These are phyloP conservation scores for Bruguiera parviflora DNA, from an alignment of 345 rosid species.

Conservation along the genomic window DNA sequence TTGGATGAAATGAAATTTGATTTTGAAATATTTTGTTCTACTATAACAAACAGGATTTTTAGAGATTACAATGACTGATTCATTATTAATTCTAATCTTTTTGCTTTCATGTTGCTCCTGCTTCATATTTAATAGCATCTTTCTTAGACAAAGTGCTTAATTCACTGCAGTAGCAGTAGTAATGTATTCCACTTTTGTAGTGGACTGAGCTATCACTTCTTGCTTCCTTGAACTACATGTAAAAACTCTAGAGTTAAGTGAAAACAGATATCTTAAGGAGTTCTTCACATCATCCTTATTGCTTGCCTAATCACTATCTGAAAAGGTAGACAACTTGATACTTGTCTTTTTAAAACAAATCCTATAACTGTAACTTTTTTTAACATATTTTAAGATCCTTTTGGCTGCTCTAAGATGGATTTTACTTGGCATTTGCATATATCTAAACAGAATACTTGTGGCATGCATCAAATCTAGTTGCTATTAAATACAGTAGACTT, in stretches of 20 bases:
- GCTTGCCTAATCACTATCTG: not conserved
- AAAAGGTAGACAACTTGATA: not conserved
- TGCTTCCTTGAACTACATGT: not conserved
- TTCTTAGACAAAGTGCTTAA: not conserved
- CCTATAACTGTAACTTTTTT: too few species aligned
- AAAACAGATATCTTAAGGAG: not conserved
- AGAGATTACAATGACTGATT: too few species aligned
- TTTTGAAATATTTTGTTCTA: too few species aligned
- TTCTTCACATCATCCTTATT: not conserved
- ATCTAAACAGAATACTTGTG: too few species aligned
- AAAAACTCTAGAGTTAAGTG: not conserved
- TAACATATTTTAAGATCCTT: too few species aligned
- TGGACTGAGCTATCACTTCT: not conserved
- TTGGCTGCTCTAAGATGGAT: too few species aligned
- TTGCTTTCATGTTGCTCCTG: too few species aligned
- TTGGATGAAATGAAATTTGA: not conserved
- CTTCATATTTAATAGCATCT: too few species aligned
- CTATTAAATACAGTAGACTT: too few species aligned
- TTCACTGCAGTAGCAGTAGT: not conserved
- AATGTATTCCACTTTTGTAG: not conserved
- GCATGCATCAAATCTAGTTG: too few species aligned
- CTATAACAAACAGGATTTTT: not conserved
- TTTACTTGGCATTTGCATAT: too few species aligned
- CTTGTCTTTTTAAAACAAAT: too few species aligned
- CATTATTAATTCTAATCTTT: not conserved